Base-by-base conservation (phyloP, 1,139 yeast species). In the Diutina siamensis region DNA sequence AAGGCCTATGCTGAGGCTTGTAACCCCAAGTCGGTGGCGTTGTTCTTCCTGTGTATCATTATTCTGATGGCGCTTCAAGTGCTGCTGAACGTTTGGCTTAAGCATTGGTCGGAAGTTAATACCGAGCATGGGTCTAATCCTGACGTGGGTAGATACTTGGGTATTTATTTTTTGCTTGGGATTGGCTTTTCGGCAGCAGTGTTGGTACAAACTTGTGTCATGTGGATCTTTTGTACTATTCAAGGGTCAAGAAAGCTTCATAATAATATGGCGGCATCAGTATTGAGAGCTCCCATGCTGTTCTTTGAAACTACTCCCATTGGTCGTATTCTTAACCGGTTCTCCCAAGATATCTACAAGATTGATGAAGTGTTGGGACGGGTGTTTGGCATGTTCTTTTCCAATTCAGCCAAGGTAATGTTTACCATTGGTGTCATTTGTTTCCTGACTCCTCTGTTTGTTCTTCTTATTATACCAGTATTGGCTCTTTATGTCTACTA, bases 221-320 rank as follows among this genome's bases (percentile, higher is more conserved):
- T 86, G 60, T 85, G 94, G 87, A 77, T 89, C 40, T 81, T 71
- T 63, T 87, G 96, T 61, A 78, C 95, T 2, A 83, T 92, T 54
- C 78, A 79, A 48, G 95, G 94, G 13, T 89, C 97, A 7, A 79
- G 70, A 50, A 75, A 71, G 49, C 71, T 92, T 50, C 98, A 92
- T 61, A 76, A 80, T 51, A 63, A 67, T 27, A 89, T 92, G 97
- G 80, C 94, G 4, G 62, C 64, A 33, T 71, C 88, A 50, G 95
- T 92, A 13, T 65, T 92, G 50, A 74, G 92, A 50, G 95, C 97
- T 0, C 98, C 98, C 50, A 94, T 92, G 98, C 76, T 88, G 35
- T 92, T 94, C 61, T 92, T 94, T 58, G 98, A 94, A 64, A 88
- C 97, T 0, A 92, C 97, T 0, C 99, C 98, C 45, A 77, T 92